Base-by-base conservation (phyloP, 2,329 filamentous ascomycete species). In the Lecanicillium sp. region DNA sequence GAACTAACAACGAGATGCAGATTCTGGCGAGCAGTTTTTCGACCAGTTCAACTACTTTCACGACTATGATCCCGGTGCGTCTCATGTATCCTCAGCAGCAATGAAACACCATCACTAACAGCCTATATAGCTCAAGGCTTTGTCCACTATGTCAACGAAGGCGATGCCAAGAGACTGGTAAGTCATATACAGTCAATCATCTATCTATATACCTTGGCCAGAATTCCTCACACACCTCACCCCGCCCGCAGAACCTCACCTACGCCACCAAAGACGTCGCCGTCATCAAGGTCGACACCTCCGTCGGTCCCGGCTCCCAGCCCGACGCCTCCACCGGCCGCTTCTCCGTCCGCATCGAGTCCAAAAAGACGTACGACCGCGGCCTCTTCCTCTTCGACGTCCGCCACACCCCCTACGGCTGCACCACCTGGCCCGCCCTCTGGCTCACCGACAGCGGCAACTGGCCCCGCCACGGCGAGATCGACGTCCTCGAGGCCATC, bases 311-410 rank as follows among this genome's bases (percentile, higher is more conserved):
- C 2, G 52, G 56, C 2, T 68, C 67, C 23, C 52, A 56, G 3
- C 76, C 76, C 4, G 65, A 80, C 53, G 74, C 79, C 15, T 73
- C 73, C 3, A 78, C 72, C 0, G 81, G 81, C 41, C 79, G 81
- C 19, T 78, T 78, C 63, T 83, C 79, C 0, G 79, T 84, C 12
- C 79, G 81, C 12, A 66, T 84, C 48, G 72, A 78, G 51, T 84
- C 81, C 29, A 81, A 78, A 58, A 68, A 62, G 37, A 74, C 74
- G 37, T 85, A 83, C 62, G 63, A 79, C 56, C 64, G 60, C n/a
- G 82, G 81, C 0, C 74, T 85, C n/a, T 85, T 84, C 64, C 67
- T 85, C 56, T 85, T 85, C 56, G 80, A 85, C 58, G 69, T 85
- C 54, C 70, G 74, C 51, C 81, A 84, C 63, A 77, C 77, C 0